Evolutionary conservation across 164 flowering plant species (phyloP).

Genomic region (Paratinospora sagittata): DNA sequence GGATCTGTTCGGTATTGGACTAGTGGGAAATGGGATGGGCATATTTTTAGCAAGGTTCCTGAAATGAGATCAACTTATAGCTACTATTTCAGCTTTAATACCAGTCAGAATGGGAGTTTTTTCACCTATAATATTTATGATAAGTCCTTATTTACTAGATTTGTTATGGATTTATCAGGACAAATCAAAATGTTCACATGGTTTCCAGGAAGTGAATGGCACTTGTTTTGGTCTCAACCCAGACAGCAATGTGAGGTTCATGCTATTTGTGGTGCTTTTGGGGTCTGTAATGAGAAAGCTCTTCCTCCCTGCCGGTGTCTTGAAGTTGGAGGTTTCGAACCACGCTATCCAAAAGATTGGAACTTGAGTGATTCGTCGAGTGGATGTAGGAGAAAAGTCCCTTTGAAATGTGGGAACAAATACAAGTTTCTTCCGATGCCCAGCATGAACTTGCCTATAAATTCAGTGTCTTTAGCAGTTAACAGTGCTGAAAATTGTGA

Average conservation of each 20-base stretch:
- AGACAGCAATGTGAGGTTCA: conserved; percentile 21
- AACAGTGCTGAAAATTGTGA: conserved; percentile 18
- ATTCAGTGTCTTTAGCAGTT: not conserved
- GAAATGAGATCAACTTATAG: not conserved
- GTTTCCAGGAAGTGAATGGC: conserved; percentile 18
- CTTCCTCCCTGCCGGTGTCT: conserved; percentile 19
- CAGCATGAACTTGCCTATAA: conserved; percentile 12
- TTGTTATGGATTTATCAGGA: conserved; percentile 14
- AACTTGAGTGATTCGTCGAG: conserved; percentile 17
- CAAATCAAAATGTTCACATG: conserved; percentile 17
- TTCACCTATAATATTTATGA: conserved; percentile 14
- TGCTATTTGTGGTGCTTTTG: conserved; percentile 24
- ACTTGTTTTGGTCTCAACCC: conserved; percentile 27
- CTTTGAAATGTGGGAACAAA: conserved; percentile 18
- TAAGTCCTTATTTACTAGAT: conserved; percentile 4
- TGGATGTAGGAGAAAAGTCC: conserved; percentile 23
- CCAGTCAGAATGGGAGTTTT: conserved; percentile 15
- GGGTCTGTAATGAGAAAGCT: conserved; percentile 16
- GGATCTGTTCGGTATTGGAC: conserved; percentile 8
- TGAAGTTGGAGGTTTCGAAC: conserved; percentile 22
- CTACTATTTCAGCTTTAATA: conserved; percentile 13
- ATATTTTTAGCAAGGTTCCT: not conserved
- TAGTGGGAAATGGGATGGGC: conserved; percentile 18
- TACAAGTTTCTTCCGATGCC: conserved; percentile 8
- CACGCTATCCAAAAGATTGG: conserved; percentile 13